Evolutionary conservation across 805 yeast species (phyloP), one percentile per base, ranked within the genome.

Genomic region (Ogataea nonfermentans): DNA sequence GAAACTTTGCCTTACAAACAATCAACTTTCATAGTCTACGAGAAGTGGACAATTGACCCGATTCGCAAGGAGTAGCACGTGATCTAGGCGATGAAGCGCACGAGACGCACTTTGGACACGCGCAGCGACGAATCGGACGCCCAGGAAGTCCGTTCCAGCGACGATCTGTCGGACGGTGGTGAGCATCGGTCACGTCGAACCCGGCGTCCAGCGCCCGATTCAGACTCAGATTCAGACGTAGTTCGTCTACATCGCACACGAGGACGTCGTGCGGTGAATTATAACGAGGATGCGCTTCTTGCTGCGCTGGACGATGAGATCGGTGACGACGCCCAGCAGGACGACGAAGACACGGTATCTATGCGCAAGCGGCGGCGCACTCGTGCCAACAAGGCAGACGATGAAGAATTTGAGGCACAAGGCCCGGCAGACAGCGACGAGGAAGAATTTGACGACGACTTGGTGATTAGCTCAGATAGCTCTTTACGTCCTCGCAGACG

Each of bases 241-340:
- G 30, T 37, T 28, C 58, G 48, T 47, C 46, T 52, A 10, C 55
- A 52, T 26, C 46, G 61, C 29, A 59, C 55, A 32, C 53, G 63
- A 34, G 32, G 67, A 56, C 50, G 59, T 20, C 51, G 51, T 25
- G 32, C 52, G 9, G 56, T 62, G 17, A 62, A 61, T 37, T 62
- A 62, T 33, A 62, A 62, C 34, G 67, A 62, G 41, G 67, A 62
- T 38, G 53, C 47, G 12, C 45, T 46, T 2, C 41, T 56, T 11
- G 53, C 51, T 14, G 56, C 45, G 5, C 30, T 61, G 2, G 56
- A 54, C 16, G 61, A 51, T 19, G 57, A 50, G 23, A 34, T 48
- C 9, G 67, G 59, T 11, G 46, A 42, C 12, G 48, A 40, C 35
- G 47, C 41, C 6, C 53, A 53, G 35, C 48, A 46, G 11, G 46